Percentiles rank a stretch among this genome's conserved stretches.
Evolutionary conservation across 1,284 basidiomycete species (phyloP).

Genomic region (Puccinia polysora): DNA sequence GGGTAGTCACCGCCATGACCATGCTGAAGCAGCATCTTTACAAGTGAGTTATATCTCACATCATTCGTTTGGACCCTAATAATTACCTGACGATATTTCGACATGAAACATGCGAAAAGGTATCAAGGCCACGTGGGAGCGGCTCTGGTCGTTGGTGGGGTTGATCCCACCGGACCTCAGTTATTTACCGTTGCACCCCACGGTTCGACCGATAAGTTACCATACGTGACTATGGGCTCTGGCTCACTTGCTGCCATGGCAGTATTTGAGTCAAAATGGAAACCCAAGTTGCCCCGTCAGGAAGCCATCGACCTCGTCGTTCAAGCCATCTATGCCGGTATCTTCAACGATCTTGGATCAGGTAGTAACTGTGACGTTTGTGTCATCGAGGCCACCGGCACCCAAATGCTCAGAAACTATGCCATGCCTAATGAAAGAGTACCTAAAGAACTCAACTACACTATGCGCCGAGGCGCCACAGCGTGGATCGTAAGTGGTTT

Average conservation of each 20-base stretch:
- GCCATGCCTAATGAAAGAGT: constrained; percentile 65
- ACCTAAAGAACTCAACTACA: constrained; percentile 73
- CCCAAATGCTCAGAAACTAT: constrained; percentile 84
- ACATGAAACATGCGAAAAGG: constrained; percentile 57
- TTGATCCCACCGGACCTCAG: constrained; percentile 85
- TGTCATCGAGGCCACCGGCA: constrained; percentile 66
- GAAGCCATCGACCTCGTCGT: constrained; percentile 80
- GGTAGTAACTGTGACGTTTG: constrained; percentile 97
- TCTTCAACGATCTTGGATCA: constrained; percentile 98
- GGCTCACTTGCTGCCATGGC: constrained; percentile 97
- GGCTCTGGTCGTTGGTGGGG: constrained; percentile 93
- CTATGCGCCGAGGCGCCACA: constrained; percentile 79
- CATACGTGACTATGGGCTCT: constrained; percentile 98
- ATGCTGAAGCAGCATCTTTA: constrained; percentile 88
- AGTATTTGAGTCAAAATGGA: constrained; percentile 87
- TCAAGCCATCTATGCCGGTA: constrained; percentile 84
- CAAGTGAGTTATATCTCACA: no score
- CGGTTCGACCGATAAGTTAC: constrained; percentile 96
- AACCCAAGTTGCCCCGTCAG: constrained; percentile 70
- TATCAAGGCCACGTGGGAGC: constrained; percentile 93
- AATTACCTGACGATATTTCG: no score
- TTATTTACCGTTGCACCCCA: constrained; percentile 96
- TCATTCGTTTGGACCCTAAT: no score
- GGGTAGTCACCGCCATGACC: constrained; percentile 95
- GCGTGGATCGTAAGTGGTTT: constrained; percentile 54